Evolutionary conservation across 148 eudicot species (phyloP), one percentile per base, ranked within the genome.

Genomic region (Chenopodium album): DNA sequence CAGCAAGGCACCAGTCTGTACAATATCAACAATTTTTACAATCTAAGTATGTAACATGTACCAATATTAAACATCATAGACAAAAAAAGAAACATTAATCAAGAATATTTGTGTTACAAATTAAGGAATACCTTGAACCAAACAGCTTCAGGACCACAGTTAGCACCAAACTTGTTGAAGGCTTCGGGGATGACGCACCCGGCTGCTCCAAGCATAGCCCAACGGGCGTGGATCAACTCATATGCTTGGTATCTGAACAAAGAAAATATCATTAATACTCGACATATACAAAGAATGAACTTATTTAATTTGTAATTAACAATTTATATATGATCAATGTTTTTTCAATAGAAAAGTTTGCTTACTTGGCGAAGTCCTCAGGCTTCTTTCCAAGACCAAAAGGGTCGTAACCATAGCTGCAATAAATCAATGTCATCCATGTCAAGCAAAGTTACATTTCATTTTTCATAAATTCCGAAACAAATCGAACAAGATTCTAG

Each of bases 181-280:
- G 99, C 99, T 87, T 96, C 99, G 0, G 99, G 99, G 82, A 96
- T 96, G 29, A 96, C 80, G 80, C 85, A 94, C 19, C 99, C 99
- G 26, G 99, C 99, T 19, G 99, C 99, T 54, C 99, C 99, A 72
- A 96, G 90, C 99, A 96, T 96, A 0, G 99, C 99, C 99, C 99
- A 96, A 2, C 99, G 80, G 12, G 94, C 95, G 37, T 96, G 99
- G 78, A 96, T 96, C 75, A 96, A 84, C 89, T 96, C 99, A 71
- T 77, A 92, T 46, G 94, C 95, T 78, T 92, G 99, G 74, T 96
- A 96, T 87, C 99, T 96, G 87, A 72, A 74, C 2, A 32, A 9
- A 23, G 3, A 4, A 46, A 1, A 56, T 29, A 52, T 50, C 19
- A 77, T 63, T 2, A 67, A 31, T 23, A 46, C 44, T 9, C 59